Percentiles rank a stretch among this genome's conserved stretches.
Conservation (phyloP, 2,329 filamentous ascomycete species). For the Colletotrichum sp. region DNA sequence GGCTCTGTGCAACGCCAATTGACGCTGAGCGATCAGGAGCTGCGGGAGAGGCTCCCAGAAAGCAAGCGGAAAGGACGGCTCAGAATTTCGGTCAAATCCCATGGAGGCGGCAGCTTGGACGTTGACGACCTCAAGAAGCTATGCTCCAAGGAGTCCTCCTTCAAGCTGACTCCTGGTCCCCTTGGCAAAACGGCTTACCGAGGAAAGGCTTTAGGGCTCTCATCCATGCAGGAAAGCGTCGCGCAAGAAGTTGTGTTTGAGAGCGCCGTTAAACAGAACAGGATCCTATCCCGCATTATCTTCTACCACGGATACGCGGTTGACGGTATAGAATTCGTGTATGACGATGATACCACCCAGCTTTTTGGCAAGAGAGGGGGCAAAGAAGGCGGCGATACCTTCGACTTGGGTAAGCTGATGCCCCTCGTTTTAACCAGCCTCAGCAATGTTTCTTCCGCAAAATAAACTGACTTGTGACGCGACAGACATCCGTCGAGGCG, state of each 20-base stretch:
- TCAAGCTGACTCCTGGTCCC: constrained; percentile 71
- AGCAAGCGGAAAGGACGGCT: constrained; percentile 75
- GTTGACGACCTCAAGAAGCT: constrained; percentile 79
- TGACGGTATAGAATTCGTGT: constrained; percentile 90
- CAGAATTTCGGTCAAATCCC: constrained; percentile 76
- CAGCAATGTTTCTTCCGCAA: neutral
- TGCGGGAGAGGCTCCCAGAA: constrained; percentile 74
- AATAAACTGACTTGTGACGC: neutral
- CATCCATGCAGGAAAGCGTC: constrained; percentile 71
- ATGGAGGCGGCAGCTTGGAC: constrained; percentile 73
- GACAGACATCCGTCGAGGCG: constrained; percentile 81
- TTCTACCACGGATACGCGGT: constrained; percentile 75
- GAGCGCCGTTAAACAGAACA: constrained; percentile 69
- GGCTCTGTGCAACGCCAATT: constrained; percentile 73
- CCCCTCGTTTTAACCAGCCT: neutral
- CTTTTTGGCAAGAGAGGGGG: constrained; percentile 85
- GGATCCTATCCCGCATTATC: constrained; percentile 75
- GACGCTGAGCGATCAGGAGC: constrained; percentile 73
- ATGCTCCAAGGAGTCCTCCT: constrained; percentile 70
- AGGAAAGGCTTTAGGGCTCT: constrained; percentile 75
- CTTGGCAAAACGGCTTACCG: constrained; percentile 75
- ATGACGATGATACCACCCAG: constrained; percentile 84
- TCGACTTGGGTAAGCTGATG: constrained; percentile 71
- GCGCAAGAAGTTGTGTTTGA: constrained; percentile 77
- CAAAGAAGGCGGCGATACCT: constrained; percentile 72